These are phyloP conservation scores for Lecanicillium sp. DNA, from an alignment of 2,329 filamentous ascomycete species.

Conservation along the genomic window DNA sequence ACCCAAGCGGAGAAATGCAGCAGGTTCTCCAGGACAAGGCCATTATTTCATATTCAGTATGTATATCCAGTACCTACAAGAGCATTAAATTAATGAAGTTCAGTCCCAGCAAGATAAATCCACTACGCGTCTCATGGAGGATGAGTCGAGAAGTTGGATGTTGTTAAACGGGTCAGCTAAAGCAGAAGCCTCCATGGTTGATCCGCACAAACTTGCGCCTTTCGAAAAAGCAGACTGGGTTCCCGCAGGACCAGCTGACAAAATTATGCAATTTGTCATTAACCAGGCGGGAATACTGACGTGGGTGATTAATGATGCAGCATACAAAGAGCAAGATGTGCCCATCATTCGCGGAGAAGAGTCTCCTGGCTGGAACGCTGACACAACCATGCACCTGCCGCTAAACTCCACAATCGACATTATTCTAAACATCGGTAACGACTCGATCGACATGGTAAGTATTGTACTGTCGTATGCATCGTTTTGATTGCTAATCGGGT, in stretches of 20 bases:
- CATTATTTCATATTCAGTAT: conserved; percentile 3
- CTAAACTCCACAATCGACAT: conserved; percentile 4
- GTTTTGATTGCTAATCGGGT: background rate
- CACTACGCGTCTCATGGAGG: too few relatives aligned
- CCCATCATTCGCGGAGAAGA: conserved; percentile 1
- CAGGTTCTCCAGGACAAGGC: conserved; percentile 2
- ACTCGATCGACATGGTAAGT: conserved; percentile 5
- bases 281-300: conserved; percentile 4
- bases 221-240: conserved; percentile 2
- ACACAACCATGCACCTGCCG: conserved; percentile 6
- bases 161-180: too few relatives aligned
- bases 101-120: too few relatives aligned
- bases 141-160: too few relatives aligned
- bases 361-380: conserved; percentile 5
- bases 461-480: background rate
- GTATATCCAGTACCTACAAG: background rate
- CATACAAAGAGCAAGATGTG: conserved; percentile 3
- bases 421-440: conserved; percentile 1
- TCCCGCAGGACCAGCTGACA: conserved; percentile 1
- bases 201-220: background rate
- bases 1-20: conserved; percentile 6
- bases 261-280: background rate
- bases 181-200: background rate
- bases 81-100: too few relatives aligned
- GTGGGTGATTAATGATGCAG: conserved; percentile 3